Evolutionary conservation across 2,329 filamentous ascomycete genomes (phyloP).

Genomic region (Colletotrichum sp.): DNA sequence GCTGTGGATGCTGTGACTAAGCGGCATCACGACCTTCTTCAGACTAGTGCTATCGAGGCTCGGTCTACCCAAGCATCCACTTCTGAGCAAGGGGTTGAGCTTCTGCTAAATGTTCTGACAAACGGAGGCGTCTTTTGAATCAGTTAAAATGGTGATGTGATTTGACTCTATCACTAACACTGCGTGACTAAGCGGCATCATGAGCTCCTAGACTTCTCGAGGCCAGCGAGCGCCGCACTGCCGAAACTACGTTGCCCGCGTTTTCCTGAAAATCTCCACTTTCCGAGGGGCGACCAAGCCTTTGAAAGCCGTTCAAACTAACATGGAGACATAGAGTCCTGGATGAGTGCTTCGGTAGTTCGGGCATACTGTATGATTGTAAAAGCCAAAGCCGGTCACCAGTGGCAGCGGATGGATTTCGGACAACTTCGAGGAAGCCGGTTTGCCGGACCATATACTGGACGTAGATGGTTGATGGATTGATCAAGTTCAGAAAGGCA

Average conservation of each 20-base stretch:
- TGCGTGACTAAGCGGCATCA: background rate
- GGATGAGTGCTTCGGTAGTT: background rate
- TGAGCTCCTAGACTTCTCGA: background rate
- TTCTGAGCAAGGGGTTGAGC: background rate
- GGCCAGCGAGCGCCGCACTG: fast-evolving
- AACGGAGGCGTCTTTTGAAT: no score
- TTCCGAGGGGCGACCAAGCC: fast-evolving
- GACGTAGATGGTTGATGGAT: fast-evolving
- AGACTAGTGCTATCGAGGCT: background rate
- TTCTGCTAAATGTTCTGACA: fast-evolving
- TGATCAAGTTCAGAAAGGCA: fast-evolving
- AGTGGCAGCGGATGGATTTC: fast-evolving
- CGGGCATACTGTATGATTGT: background rate
- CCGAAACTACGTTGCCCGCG: background rate
- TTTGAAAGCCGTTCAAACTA: fast-evolving
- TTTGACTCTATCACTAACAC: fast-evolving
- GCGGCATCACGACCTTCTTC: background rate
- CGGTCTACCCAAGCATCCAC: background rate
- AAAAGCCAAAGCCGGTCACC: fast-evolving
- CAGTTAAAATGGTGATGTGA: no score
- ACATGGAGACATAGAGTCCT: fast-evolving
- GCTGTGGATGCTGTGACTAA: background rate
- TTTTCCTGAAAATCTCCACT: background rate
- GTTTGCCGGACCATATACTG: background rate
- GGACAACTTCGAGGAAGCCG: background rate